Evolutionary conservation across 495 filamentous ascomycete genomes (phyloP).

Genomic region (Daldinia grandis): DNA sequence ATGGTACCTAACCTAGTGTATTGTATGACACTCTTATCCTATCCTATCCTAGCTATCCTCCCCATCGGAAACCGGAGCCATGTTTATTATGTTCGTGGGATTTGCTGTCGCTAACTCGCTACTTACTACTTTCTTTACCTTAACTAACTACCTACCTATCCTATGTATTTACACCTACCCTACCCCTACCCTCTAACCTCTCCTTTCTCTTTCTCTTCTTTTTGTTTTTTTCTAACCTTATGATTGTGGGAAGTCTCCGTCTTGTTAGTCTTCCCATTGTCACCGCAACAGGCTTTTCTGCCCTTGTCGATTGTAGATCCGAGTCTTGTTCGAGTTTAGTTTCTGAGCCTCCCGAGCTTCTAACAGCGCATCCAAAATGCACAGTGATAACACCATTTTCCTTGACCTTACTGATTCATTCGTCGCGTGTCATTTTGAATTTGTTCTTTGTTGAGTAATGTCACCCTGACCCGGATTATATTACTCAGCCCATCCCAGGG

Average conservation of each 20-base stretch:
- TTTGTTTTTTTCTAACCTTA: neutral
- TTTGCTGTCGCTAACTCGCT: constrained; percentile 33
- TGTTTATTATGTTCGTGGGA: constrained; percentile 30
- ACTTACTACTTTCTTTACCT: neutral
- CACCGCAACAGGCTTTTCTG: constrained; percentile 1
- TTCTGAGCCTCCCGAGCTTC: neutral
- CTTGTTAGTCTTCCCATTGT: neutral
- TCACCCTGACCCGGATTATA: neutral
- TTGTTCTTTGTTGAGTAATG: constrained; percentile 4
- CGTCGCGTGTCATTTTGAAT: constrained; percentile 8
- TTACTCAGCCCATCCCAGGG: neutral
- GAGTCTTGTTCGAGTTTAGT: constrained; percentile 2
- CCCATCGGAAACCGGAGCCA: constrained; percentile 30
- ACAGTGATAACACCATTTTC: constrained; percentile 1
- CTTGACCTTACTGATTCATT: constrained; percentile 4
- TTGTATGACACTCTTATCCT: neutral
- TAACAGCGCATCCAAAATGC: neutral
- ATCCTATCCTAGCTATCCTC: no score
- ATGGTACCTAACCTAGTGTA: no score
- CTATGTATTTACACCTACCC: neutral
- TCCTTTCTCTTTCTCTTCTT: neutral
- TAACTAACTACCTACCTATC: no score
- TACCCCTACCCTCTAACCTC: neutral
- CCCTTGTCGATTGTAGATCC: constrained; percentile 1
- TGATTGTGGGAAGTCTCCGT: neutral